Base-by-base conservation (phyloP, 768 basidiomycete genomes). In the Boletus vinaceobasis region DNA sequence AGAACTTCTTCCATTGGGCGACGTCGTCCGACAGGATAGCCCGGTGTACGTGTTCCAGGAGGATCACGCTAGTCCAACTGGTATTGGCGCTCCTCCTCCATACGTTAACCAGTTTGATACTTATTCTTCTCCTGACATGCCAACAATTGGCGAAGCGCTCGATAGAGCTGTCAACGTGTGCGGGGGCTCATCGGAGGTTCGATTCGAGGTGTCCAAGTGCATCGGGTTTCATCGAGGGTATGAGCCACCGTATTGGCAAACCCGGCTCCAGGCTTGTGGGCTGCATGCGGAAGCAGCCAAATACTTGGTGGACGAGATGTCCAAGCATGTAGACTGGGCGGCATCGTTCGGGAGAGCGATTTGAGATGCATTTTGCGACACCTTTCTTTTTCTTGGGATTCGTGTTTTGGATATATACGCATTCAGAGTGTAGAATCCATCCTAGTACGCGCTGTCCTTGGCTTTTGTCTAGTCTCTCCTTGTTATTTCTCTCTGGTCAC, bases 241-340 rank as follows among this genome's bases (percentile, higher is more conserved):
- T 27, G 69, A 72, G 13, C 62, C 61, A 19, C 50, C 60, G 2
- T 66, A 69, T 50, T 70, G 69, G 69, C 55, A 65, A 31, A 47
- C 48, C 6, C 59, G 60, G 11, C 63, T 70, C 27, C 59, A 55
- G 50, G 60, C 60, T 14, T 66, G 59, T 29, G 60, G 61, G 21
- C 31, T 70, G 46, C 58, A 55, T 23, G 27, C 44, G 3, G 59
- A 59, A 11, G 58, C 58, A 3, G 57, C 57, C 7, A 55, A 43
- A 17, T 53, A 53, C 23, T 44, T 70, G 47, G 53, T 72, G 27
- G 56, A 61, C 21, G 69, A 63, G 50, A 72, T 70, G 68, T 64
- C 55, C 36, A 55, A 52, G 15, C 58, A 70, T 14, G 58, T 62
- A 4, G 60, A 72, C 8, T 65, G 61, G 64, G 15, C 46, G 0